phyloP scores from a whole-genome alignment of 202 grass and related monocot genomes.

The Panicum hallii region DNA sequence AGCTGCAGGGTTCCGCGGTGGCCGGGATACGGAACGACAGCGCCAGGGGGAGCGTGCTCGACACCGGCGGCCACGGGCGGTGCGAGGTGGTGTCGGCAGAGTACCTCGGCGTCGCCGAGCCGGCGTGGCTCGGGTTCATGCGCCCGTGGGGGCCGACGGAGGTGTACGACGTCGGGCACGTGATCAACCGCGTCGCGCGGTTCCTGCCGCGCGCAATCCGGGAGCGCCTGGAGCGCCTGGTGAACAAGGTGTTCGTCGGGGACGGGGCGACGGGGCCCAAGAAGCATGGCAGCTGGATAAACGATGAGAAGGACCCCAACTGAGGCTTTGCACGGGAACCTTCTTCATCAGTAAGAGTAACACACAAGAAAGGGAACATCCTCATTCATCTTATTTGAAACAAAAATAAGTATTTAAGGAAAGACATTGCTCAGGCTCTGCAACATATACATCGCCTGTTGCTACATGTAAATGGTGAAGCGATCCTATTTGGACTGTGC shows the following conservation, averaged over 20 bases:
- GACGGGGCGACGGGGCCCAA: constrained; percentile 78
- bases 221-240: constrained; percentile 46
- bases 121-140: constrained; percentile 66
- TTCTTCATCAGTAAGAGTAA: too few relatives aligned
- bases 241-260: constrained; percentile 54
- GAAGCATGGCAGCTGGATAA: constrained; percentile 60
- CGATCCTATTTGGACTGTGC: background rate
- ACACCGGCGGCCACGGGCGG: constrained; percentile 47
- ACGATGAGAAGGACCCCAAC: constrained; percentile 49
- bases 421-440: too few relatives aligned
- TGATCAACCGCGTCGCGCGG: constrained; percentile 57
- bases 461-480: background rate
- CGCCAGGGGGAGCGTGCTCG: constrained; percentile 60
- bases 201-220: constrained; percentile 48
- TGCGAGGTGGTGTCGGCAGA: constrained; percentile 66
- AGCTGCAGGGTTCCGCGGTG: constrained; percentile 65
- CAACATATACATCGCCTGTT: background rate
- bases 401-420: background rate
- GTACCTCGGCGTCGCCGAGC: constrained; percentile 53
- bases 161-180: constrained; percentile 59
- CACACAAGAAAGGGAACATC: background rate
- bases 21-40: constrained; percentile 85
- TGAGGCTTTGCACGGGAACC: background rate
- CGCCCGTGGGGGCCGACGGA: constrained; percentile 76
- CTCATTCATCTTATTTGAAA: background rate